Base-by-base conservation (phyloP, 1,284 basidiomycete species). In the Papiliotrema terrestris region DNA sequence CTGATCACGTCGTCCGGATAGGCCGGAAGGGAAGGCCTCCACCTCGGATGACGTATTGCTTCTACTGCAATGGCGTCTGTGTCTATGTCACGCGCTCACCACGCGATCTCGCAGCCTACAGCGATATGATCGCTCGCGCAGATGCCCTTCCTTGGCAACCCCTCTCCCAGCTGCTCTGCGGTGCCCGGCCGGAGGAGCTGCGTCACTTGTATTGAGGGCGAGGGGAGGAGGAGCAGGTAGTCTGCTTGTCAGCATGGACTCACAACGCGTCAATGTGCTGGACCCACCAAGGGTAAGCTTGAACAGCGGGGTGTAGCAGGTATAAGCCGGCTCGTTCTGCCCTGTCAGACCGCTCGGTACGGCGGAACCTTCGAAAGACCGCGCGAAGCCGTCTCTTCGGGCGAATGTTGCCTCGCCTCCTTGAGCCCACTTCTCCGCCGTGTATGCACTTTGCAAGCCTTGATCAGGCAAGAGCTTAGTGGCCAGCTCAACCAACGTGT, bases 71-170 rank as follows among this genome's bases (percentile, higher is more conserved):
- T n/a, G n/a, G n/a, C n/a, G n/a, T n/a, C n/a, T n/a, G n/a, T n/a
- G n/a, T n/a, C n/a, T n/a, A 5, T 32, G 29, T 11, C 29, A 32
- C 11, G 29, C 29, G 29, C 29, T 32, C 29, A 62, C 60, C 57
- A 62, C 2, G 45, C 37, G 9, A 62, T 37, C 46, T 72, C 71
- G 42, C 67, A 71, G 42, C 83, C 84, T 11, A 96, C 80, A 1
- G 87, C 86, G 56, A 92, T 80, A 70, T 97, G 93, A 74, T 97
- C 93, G 65, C 89, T 91, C 11, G 88, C 89, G 62, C 86, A 88
- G 25, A 93, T 80, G 17, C 83, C 84, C 61, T 83, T 83, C 65
- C 84, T 81, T n/a, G 93, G 93, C 43, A 97, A 76, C 8, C 92
- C 93, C 9, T 81, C 81, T 8, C 80, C 81, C 9, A 96, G 80